These are phyloP conservation scores for Sclerotinia trifoliorum DNA, from an alignment of 2,329 filamentous ascomycete species.

Conservation along the genomic window DNA sequence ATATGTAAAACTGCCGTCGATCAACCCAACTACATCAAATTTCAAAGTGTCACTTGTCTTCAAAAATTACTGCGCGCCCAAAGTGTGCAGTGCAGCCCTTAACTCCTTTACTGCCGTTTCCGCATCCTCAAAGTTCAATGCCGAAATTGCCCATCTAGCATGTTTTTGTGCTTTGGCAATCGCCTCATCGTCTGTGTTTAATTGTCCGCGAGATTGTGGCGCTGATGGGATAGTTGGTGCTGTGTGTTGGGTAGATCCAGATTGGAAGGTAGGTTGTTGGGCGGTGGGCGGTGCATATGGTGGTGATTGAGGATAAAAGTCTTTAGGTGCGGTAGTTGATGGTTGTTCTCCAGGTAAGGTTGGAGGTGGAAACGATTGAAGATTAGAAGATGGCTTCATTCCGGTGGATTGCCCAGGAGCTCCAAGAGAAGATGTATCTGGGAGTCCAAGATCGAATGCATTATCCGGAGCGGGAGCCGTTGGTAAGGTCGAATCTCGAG, in stretches of 20 bases:
- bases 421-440: slow-evolving; percentile 31
- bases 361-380: slow-evolving; percentile 40
- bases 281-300: slow-evolving; percentile 37
- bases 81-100: slow-evolving; percentile 61
- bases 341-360: slow-evolving; percentile 28
- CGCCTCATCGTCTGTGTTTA: slow-evolving; percentile 64
- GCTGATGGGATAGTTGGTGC: slow-evolving; percentile 23
- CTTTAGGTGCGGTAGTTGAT: slow-evolving; percentile 37
- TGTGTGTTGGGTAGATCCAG: slow-evolving; percentile 30
- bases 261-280: slow-evolving; percentile 21
- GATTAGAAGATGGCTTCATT: slow-evolving; percentile 31
- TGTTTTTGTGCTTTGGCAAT: slow-evolving; percentile 88
- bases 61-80: slow-evolving; percentile 34
- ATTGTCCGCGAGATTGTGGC: slow-evolving; percentile 39
- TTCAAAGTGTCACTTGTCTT: neutral
- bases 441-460: slow-evolving; percentile 32
- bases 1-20: neutral
- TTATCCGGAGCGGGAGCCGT: slow-evolving; percentile 36
- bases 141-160: slow-evolving; percentile 94
- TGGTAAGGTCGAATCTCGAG: slow-evolving; percentile 32
- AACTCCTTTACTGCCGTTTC: slow-evolving; percentile 85
- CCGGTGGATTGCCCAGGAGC: slow-evolving; percentile 33
- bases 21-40: neutral
- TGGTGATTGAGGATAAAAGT: slow-evolving; percentile 40
- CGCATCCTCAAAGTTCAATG: slow-evolving; percentile 94